Conservation (phyloP, 768 basidiomycete species). For the Leucosporidium scottii region DNA sequence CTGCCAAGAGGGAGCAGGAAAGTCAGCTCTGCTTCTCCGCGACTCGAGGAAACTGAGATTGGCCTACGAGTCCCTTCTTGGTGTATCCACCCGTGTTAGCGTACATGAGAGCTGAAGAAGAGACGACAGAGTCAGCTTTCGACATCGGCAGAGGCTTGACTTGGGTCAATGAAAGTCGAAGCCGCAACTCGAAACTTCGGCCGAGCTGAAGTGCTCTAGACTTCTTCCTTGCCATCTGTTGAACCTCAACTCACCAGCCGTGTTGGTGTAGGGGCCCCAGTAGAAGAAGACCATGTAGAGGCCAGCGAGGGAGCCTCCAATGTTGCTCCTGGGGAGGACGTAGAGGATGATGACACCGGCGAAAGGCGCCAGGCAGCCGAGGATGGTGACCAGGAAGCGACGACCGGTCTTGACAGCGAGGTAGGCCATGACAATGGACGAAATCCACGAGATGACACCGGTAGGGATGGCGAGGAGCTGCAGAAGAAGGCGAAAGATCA, state of each 20-base stretch:
- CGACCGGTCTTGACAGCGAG: slow-evolving; percentile 30
- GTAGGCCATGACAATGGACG: slow-evolving; percentile 30
- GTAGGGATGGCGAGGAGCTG: slow-evolving; percentile 34
- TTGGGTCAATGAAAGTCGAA: no score
- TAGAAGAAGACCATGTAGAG: slow-evolving; percentile 35
- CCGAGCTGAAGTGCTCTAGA: no score
- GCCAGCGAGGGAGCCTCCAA: slow-evolving; percentile 33
- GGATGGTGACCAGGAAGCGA: slow-evolving; percentile 30
- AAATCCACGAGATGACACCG: slow-evolving; percentile 35
- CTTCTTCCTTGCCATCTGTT: no score
- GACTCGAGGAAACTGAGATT: no score
- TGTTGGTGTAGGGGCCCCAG: slow-evolving; percentile 36
- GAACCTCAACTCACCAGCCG: not conserved
- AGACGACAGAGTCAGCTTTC: no score
- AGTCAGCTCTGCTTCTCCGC: no score
- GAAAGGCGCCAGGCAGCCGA: slow-evolving; percentile 30
- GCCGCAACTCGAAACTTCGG: no score
- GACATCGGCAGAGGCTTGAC: no score
- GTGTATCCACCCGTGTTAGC: slow-evolving; percentile 37
- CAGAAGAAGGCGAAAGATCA: not conserved
- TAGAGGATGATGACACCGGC: slow-evolving; percentile 36
- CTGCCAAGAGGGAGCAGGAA: no score
- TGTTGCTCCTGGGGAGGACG: slow-evolving; percentile 33
- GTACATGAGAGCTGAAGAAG: slow-evolving; percentile 24
- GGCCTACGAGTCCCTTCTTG: slow-evolving; percentile 36